Percentiles rank a stretch among this genome's conserved stretches.
Evolutionary conservation across 2,329 filamentous ascomycete species (phyloP).

Genomic region (Parasarocladium wereldwijsianum): DNA sequence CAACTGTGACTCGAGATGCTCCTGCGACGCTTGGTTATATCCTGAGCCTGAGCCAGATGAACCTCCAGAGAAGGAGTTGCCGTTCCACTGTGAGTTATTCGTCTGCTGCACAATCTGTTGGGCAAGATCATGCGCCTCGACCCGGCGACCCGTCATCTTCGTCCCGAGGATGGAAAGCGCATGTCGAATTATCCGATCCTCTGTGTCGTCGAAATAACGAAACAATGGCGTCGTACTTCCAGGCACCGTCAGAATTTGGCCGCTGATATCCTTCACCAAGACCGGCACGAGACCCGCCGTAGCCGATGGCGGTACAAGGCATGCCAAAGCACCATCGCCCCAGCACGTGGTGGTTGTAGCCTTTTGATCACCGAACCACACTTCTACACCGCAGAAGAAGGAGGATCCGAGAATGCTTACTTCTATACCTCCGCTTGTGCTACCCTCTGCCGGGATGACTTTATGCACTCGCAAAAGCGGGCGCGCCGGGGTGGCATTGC

Average conservation of each 20-base stretch:
- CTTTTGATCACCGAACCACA: conserved; percentile 61
- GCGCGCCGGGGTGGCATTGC: conserved; percentile 33
- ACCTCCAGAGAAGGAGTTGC: conserved; percentile 20
- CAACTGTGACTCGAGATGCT: conserved; percentile 51
- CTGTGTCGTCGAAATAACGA: conserved; percentile 60
- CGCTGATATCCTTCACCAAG: conserved; percentile 18
- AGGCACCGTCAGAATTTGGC: conserved; percentile 23
- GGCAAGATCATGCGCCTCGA: conserved; percentile 47
- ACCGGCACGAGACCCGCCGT: conserved; percentile 56
- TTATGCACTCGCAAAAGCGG: conserved; percentile 54
- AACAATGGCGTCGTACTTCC: conserved; percentile 35
- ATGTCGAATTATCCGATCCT: conserved; percentile 52
- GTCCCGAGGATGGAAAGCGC: conserved; percentile 50
- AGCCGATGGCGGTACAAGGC: conserved; percentile 57
- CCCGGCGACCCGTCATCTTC: conserved; percentile 48
- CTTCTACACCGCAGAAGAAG: conserved; percentile 63
- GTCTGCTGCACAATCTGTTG: conserved; percentile 38
- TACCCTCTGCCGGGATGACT: conserved; percentile 69
- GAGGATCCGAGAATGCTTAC: conserved; percentile 71
- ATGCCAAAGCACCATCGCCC: conserved; percentile 68
- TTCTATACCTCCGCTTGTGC: conserved; percentile 71
- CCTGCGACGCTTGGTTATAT: conserved; percentile 25
- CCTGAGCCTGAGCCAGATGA: conserved; percentile 29
- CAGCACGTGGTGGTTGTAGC: conserved; percentile 64
- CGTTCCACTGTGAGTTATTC: conserved; percentile 31